These are phyloP conservation scores for Cylindrotheca fusiformis DNA, from an alignment of 108 stramenopile genomes.

Conservation along the genomic window DNA sequence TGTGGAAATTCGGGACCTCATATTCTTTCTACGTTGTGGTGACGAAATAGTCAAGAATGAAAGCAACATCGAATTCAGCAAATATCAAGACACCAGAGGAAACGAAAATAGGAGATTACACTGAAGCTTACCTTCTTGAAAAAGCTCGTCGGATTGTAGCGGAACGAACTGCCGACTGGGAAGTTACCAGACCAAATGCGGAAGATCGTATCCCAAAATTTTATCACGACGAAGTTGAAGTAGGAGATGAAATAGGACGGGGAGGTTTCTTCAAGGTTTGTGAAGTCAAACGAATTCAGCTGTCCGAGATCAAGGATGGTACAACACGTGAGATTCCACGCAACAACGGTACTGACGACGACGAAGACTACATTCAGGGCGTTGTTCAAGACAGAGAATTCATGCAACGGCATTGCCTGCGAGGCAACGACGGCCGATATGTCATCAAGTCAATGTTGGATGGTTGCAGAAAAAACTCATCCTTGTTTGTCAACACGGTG, in stretches of 20 bases:
- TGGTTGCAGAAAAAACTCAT: conserved; percentile 31
- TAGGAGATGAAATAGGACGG: conserved; percentile 52
- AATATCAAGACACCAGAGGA: neutral
- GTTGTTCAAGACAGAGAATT: conserved; percentile 68
- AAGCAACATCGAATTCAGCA: too few species aligned
- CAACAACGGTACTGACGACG: conserved; percentile 16
- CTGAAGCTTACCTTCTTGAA: conserved; percentile 47
- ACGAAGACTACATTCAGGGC: conserved; percentile 39
- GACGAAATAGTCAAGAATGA: too few species aligned
- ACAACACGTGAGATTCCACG: conserved; percentile 7
- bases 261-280: conserved; percentile 71
- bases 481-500: conserved; percentile 48
- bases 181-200: conserved; percentile 52
- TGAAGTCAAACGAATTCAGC: conserved; percentile 36
- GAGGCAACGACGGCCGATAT: conserved; percentile 63
- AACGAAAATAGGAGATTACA: conserved; percentile 41
- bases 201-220: conserved; percentile 58
- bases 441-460: conserved; percentile 61
- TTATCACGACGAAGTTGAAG: conserved; percentile 41
- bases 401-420: conserved; percentile 46
- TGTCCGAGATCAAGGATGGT: conserved; percentile 5
- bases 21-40: too few species aligned
- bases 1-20: too few species aligned
- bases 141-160: conserved; percentile 49
- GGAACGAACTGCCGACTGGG: conserved; percentile 49